Base-by-base conservation (phyloP, 1,284 basidiomycete genomes). In the Pyrrhoderma noxium region DNA sequence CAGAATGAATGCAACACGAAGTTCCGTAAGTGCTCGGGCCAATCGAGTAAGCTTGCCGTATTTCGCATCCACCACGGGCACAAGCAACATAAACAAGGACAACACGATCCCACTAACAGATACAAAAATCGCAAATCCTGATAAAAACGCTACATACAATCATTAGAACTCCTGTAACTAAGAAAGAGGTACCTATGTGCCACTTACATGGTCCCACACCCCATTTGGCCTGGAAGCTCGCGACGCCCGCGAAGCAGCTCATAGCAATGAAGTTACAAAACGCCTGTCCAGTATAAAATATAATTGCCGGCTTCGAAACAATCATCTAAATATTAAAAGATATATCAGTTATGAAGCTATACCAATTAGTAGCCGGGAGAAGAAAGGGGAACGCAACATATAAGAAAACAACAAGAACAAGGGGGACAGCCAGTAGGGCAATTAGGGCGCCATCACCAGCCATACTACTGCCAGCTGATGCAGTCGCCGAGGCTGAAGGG, bases 221-320 rank as follows among this genome's bases (percentile, higher is more conserved):
- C 79, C 80, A 92, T 60, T 86, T 85, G 3, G 85, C 82, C 60
- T 95, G 92, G 65, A 94, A 95, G 18, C 74, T 73, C 0, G 91
- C 91, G 2, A 91, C 85, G 57, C 85, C 85, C 3, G 85, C 91
- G 61, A 89, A 91, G 62, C 88, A 92, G 50, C 83, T 86, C 79
- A 93, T 85, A 8, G 88, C 81, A 43, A 94, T 74, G 63, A 94
- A 93, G 64, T 86, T 85, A 78, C 93, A 90, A 73, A 94, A 92
- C 50, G 80, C 75, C 72, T 93, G 83, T 1, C 75, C 79, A 19
- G 75, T 65, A 64, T 86, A 79, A 64, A 83, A 82, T 45, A 89
- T 73, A 60, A 89, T 85, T 53, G 80, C 74, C 8, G 85, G 82
- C 70, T 89, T 89, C 22, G 86, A 84, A 31, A 89, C 79, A 58